These are phyloP conservation scores for Cephaloascus albidus DNA, from an alignment of 805 yeast species.

Conservation along the genomic window DNA sequence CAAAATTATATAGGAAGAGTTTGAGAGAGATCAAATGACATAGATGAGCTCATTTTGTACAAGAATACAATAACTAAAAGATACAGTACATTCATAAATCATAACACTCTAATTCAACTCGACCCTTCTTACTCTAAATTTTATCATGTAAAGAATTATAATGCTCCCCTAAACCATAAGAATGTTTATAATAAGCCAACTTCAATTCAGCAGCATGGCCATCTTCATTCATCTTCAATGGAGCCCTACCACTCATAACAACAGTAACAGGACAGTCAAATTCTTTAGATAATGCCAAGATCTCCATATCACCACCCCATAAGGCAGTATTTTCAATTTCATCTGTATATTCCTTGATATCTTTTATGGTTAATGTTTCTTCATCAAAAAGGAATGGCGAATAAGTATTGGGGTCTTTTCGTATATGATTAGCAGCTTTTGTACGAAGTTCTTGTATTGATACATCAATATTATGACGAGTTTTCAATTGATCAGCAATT, in stretches of 20 bases:
- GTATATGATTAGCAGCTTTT: constrained; percentile 58
- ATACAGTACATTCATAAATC: too few species aligned
- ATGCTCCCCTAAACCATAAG: constrained; percentile 90
- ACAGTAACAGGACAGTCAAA: constrained; percentile 69
- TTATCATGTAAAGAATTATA: constrained; percentile 56
- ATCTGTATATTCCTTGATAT: constrained; percentile 57
- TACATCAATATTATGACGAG: constrained; percentile 34
- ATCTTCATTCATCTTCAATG: constrained; percentile 52
- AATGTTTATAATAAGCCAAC: constrained; percentile 76
- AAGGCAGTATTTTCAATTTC: constrained; percentile 69
- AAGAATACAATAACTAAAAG: too few species aligned
- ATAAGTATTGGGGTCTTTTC: constrained; percentile 57
- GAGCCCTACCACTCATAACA: constrained; percentile 67
- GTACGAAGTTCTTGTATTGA: constrained; percentile 49
- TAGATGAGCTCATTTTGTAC: too few species aligned
- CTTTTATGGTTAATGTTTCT: constrained; percentile 49
- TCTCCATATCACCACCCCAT: constrained; percentile 97
- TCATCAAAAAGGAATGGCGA: constrained; percentile 82
- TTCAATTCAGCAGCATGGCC: constrained; percentile 47
- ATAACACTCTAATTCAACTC: too few species aligned
- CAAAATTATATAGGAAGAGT: too few species aligned
- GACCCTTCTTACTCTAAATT: too few species aligned
- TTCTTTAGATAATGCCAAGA: constrained; percentile 68
- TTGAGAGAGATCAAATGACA: too few species aligned
- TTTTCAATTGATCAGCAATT: constrained; percentile 62